A percentile compares a stretch with the other conserved stretches of the same genome.
phyloP scores from a whole-genome alignment of 306 rosid species.

The Cucumis cinereus region DNA sequence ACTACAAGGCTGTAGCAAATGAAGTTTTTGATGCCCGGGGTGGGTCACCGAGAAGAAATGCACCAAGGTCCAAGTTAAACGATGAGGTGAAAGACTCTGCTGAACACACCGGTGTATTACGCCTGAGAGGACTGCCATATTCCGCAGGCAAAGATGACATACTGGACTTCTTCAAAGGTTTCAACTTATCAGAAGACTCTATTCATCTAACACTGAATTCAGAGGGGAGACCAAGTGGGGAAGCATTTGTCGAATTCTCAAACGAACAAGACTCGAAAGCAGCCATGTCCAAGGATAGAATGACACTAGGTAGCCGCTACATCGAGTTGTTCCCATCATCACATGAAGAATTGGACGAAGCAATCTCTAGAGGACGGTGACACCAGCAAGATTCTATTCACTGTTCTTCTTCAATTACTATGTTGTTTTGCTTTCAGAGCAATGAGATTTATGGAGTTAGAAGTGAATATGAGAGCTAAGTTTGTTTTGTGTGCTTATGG shows the following conservation, averaged over 20 bases:
- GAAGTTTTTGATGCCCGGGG: conserved; percentile 65
- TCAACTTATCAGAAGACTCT: conserved; percentile 39
- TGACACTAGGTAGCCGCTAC: conserved; percentile 91
- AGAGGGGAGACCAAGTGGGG: conserved; percentile 95
- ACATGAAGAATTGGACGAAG: conserved; percentile 66
- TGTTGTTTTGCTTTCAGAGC: conserved; percentile 12
- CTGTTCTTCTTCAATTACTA: conserved; percentile 11
- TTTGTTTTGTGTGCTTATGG: conserved; percentile 7
- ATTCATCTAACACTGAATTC: conserved; percentile 59
- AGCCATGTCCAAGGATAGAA: conserved; percentile 87
- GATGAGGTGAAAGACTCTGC: conserved; percentile 79
- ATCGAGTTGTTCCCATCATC: conserved; percentile 85
- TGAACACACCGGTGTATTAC: conserved; percentile 78
- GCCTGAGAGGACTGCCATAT: conserved; percentile 82
- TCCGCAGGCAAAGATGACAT: conserved; percentile 80
- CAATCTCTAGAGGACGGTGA: conserved; percentile 68
- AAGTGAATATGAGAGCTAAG: background rate
- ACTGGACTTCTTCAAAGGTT: conserved; percentile 66
- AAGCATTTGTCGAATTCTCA: conserved; percentile 80
- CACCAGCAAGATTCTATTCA: conserved; percentile 5
- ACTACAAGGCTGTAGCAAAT: conserved; percentile 77
- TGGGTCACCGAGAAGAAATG: conserved; percentile 61
- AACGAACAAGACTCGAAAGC: conserved; percentile 68
- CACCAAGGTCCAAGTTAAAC: conserved; percentile 49
- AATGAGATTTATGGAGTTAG: conserved; percentile 16